These are phyloP conservation scores for Nematocida minor DNA, from an alignment of 371 early-diverging fungal genomes.

Conservation along the genomic window DNA sequence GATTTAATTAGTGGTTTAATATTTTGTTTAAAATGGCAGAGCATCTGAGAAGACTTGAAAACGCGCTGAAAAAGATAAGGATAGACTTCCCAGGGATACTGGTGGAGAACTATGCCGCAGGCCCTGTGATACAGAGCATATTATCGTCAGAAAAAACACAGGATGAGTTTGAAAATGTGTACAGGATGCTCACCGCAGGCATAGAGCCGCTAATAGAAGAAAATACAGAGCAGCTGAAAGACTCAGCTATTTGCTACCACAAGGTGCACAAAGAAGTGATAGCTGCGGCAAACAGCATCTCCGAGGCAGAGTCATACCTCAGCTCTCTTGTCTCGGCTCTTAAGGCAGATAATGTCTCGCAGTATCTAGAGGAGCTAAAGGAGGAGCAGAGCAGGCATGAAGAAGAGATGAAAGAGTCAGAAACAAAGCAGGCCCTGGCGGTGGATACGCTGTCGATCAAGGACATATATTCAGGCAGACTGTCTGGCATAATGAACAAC, in stretches of 20 bases:
- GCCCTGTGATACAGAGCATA: slow-evolving; percentile 16
- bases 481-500: slow-evolving; percentile 4
- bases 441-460: slow-evolving; percentile 21
- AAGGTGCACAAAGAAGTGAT: neutral
- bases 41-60: slow-evolving; percentile 2
- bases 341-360: neutral
- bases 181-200: slow-evolving; percentile 15
- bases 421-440: slow-evolving; percentile 23
- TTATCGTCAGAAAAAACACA: slow-evolving; percentile 18
- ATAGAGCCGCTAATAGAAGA: slow-evolving; percentile 8
- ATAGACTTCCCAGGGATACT: slow-evolving; percentile 21
- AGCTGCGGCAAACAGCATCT: neutral
- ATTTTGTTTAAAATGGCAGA: slow-evolving; percentile 24
- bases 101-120: slow-evolving; percentile 18
- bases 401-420: neutral
- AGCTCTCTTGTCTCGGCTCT: neutral
- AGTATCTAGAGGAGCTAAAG: slow-evolving; percentile 13
- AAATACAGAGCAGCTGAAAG: slow-evolving; percentile 11
- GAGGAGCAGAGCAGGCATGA: neutral
- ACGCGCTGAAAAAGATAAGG: slow-evolving; percentile 32
- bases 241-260: slow-evolving; percentile 31
- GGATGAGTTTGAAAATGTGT: slow-evolving; percentile 8
- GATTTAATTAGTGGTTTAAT: neutral
- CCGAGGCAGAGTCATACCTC: neutral
- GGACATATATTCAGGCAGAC: slow-evolving; percentile 20